Percentiles rank a stretch among this genome's conserved stretches.
These are phyloP conservation scores for Brassica nigra DNA, from an alignment of 345 rosid genomes.

Conservation along the genomic window DNA sequence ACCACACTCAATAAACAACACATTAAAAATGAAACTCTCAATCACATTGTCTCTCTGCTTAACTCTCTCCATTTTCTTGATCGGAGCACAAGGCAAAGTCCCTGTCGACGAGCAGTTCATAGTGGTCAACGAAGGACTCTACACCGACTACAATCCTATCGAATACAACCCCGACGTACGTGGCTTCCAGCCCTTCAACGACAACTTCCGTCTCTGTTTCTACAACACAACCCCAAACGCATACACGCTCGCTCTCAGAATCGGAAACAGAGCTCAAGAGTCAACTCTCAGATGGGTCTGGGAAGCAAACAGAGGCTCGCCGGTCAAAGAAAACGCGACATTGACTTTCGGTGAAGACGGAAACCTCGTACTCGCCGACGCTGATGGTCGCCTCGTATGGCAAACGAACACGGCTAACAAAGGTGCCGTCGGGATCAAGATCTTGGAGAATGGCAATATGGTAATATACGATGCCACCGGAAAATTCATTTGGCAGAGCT, in stretches of 20 bases:
- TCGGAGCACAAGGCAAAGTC: constrained; percentile 25
- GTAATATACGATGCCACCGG: constrained; percentile 54
- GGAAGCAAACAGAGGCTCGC: constrained; percentile 72
- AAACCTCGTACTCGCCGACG: constrained; percentile 56
- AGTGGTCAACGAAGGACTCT: constrained; percentile 36
- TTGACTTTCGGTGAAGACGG: constrained; percentile 54
- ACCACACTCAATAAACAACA: constrained; percentile 4
- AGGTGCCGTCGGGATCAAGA: constrained; percentile 54
- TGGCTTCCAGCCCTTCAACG: constrained; percentile 28
- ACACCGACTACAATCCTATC: constrained; percentile 35
- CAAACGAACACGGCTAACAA: constrained; percentile 65
- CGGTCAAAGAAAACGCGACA: constrained; percentile 62
- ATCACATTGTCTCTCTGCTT: constrained; percentile 13
- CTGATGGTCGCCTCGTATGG: constrained; percentile 62
- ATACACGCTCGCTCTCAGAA: constrained; percentile 56
- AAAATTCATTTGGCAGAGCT: constrained; percentile 60
- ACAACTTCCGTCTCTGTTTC: constrained; percentile 61
- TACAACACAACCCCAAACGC: constrained; percentile 65
- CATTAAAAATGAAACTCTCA: constrained; percentile 17
- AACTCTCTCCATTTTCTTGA: constrained; percentile 23
- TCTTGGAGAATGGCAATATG: constrained; percentile 62
- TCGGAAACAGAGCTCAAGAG: constrained; percentile 46
- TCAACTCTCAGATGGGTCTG: constrained; percentile 58
- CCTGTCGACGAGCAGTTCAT: constrained; percentile 30
- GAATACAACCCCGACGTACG: constrained; percentile 42